These are phyloP conservation scores for Coemansia sp. DNA, from an alignment of 371 early-diverging fungal species.

Conservation along the genomic window DNA sequence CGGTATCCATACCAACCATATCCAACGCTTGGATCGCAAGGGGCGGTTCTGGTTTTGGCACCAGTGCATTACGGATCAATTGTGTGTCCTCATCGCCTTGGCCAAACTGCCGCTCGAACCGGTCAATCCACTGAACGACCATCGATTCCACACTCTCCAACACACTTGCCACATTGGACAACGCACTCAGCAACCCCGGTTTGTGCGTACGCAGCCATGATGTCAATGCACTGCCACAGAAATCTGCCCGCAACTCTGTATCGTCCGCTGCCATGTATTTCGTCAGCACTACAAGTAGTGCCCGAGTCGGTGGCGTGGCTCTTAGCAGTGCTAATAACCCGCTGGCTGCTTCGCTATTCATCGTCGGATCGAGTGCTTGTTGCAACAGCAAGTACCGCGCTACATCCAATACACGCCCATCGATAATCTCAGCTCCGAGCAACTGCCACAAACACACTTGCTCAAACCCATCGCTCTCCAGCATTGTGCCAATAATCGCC, in stretches of 20 bases:
- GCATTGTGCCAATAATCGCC: constrained; percentile 3
- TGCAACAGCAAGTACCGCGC: not conserved
- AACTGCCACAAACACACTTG: constrained; percentile 53
- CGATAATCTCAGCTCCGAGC: constrained; percentile 30
- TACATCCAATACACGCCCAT: not conserved
- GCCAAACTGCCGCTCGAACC: not conserved
- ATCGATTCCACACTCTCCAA: not conserved
- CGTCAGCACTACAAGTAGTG: not conserved
- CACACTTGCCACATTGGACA: not conserved
- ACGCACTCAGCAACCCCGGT: not conserved
- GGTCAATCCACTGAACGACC: constrained; percentile 1
- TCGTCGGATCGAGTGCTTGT: not conserved
- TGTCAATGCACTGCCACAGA: constrained; percentile 8
- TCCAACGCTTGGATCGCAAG: not conserved
- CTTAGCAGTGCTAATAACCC: not conserved
- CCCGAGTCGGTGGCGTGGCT: not conserved
- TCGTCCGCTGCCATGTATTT: not conserved
- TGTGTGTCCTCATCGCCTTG: not conserved
- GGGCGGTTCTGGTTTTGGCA: not conserved
- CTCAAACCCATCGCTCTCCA: constrained; percentile 49
- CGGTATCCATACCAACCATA: no score
- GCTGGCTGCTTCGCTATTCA: not conserved
- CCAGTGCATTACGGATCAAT: not conserved
- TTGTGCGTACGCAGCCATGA: not conserved
- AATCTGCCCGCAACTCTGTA: constrained; percentile 4